Evolutionary conservation across 805 yeast species (phyloP), one percentile per base, ranked within the genome.

Genomic region (Metschnikowia continentalis): DNA sequence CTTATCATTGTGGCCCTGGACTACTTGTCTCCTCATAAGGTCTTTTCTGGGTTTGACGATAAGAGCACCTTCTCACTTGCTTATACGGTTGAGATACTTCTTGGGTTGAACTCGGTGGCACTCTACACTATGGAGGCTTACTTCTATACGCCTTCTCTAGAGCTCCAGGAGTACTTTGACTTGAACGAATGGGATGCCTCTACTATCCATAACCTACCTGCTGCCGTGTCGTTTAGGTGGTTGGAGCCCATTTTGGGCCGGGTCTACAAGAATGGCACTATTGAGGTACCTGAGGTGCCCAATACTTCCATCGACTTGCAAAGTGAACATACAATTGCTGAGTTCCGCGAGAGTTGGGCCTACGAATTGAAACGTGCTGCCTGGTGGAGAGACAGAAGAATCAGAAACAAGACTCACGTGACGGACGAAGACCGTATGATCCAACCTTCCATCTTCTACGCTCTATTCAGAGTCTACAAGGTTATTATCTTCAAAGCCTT

Each of bases 161-260:
- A 64, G 42, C 50, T 62, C 41, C 30, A 42, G 19, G 64, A 62
- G 17, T 62, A 61, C 56, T 62, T 48, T 22, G 61, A 54, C 46
- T 51, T 59, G 50, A 55, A 55, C 39, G 69, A 60, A 37, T 69
- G 71, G 66, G 66, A 63, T 42, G 46, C 47, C 10, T 52, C 54
- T 42, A 54, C 63, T 8, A 54, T 53, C 26, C 54, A 60, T 35
- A 64, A 65, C 54, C 37, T 69, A 41, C 60, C 62, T 38, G 50
- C 61, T 6, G 46, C 51, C 17, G 48, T 63, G 39, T 56, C 70
- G 14, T 68, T 67, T 49, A 47, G 52, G 22, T 70, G 67, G 65
- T 53, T 68, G 33, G 60, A 63, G 36, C 68, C 69, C 2, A 52
- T 62, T 23, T 63, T 70, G 38, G 47, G 54, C 32, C 50, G 58